Evolutionary conservation across 2,329 filamentous ascomycete species (phyloP), one percentile per base, ranked within the genome.

Genomic region (Trichoderma citrinoviride): DNA sequence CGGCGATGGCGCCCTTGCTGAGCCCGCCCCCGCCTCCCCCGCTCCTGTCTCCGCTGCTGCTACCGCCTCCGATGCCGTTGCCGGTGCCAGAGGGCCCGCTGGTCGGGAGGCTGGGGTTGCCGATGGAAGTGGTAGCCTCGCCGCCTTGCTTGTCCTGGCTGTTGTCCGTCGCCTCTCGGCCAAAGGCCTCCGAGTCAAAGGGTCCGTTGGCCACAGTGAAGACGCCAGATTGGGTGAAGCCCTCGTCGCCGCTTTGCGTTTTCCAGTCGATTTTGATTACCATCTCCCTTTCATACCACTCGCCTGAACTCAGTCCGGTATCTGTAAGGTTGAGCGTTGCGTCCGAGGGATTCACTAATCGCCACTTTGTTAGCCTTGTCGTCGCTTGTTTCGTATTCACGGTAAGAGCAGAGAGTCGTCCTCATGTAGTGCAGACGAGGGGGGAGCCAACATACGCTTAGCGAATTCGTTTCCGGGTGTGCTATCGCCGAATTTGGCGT

Each of bases 1-100:
- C 82, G 19, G 77, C 79, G 41, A 80, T 80, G 61, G 80, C 80
- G 25, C 80, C 82, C 0, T 71, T 73, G 3, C 76, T 72, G 3
- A 83, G 73, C 2, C 76, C 71, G 10, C 71, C 69, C 14, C 71
- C 67, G 29, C 70, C 41, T 19, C 41, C 41, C 14, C 57, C 23
- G 15, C 12, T 27, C 10, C 21, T 40, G 15, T 44, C 19, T 54
- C 60, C 46, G 23, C 37, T 41, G 46, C 37, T 23, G 56, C n/a
- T 7, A 8, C 19, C 21, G 15, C 19, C 33, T 17, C 33, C 52
- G 21, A n/a, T 55, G 52, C 52, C 37, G 52, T 55, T 41, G 21
- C 52, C 47, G 47, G n/a, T 49, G 56, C 25, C 7, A 49, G 52
- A 47, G 23, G 43, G 8, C 14, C 60, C 41, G 19, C 23, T 27